Evolutionary conservation across 2,329 filamentous ascomycete species (phyloP), one percentile per base, ranked within the genome.

Genomic region (Saccharata proteae): DNA sequence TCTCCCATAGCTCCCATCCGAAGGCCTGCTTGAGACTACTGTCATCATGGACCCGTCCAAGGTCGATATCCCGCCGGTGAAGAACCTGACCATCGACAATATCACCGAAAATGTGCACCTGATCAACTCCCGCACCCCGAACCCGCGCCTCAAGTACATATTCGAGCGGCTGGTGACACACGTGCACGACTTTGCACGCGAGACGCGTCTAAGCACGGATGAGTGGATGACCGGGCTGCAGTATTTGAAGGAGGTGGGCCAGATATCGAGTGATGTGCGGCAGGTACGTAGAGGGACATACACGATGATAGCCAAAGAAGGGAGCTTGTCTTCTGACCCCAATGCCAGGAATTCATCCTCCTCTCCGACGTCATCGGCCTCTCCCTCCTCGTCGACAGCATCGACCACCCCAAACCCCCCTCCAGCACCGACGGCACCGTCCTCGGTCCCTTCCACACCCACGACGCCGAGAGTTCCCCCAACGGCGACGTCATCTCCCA

Each of bases 401-500:
- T 90, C 61, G 79, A 85, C 61, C 80, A 88, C 58, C 82, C 82
- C 16, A 88, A 84, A 51, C 80, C 79, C 0, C 49, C 71, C 0
- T 54, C 61, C 25, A 67, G 67, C 16, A 90, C 82, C 16, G 80
- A 88, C 54, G 80, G 81, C 36, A 83, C 80, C 1, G 79, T 90
- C 8, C 69, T 88, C 0, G 82, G 82, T 0, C 82, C 82, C 21
- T 88, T 86, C 62, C 80, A 88, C 62, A 84, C 78, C 1, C 79
- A 86, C 57, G 79, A 86, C 46, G 80, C 80, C 6, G 64, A 74
- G 5, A 44, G 54, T 6, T 56, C 71, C 17, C 41, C 57, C 6
- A 61, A 71, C 31, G 81, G 81, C 12, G 59, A 62, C 11, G 47
- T 50, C 35, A 81, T 88, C 58, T 73, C 75, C 2, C 71, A 73